Evolutionary conservation across 306 rosid species (phyloP), one percentile per base, ranked within the genome.

Genomic region (Cicer chorassanicum): DNA sequence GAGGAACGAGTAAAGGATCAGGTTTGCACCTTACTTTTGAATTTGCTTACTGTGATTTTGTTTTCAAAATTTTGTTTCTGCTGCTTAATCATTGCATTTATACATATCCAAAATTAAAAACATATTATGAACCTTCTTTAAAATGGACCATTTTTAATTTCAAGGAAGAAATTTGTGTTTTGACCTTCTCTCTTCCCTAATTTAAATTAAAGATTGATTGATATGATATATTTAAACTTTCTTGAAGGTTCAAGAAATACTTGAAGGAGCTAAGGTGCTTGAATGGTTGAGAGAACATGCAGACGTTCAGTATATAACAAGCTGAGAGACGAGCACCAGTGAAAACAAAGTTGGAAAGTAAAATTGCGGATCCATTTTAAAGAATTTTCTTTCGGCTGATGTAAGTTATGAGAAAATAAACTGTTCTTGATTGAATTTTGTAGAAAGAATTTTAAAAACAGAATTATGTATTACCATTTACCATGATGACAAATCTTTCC

Each of bases 201-300:
- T 50, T 43, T 48, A 44, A 55, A 8, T 43, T 48, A 44, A 55
- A 9, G 73, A 45, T 54, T 65, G 34, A 48, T 73, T 55, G 70
- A 65, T 24, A 39, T 63, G 55, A 49, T 39, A n/a, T 38, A 42
- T 38, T 38, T 41, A 15, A 59, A 78, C 63, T 78, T 80, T 68
- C 46, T 12, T 84, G 73, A 80, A 94, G 98, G 98, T 94, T 65
- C 96, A 91, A 86, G 97, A 94, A 78, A 91, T 94, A 82, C 86
- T 94, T 53, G 98, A 91, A 81, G 98, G 97, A 71, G 97, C 98
- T 64, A 94, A 89, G 86, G 98, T 94, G 80, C 97, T 94, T 76
- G 97, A 94, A 85, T 94, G 97, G 97, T 76, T 94, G 83, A 89
- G 87, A 88, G 97, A 91, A 74, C 87, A 88, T 49, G 87, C 96